Evolutionary conservation across 1,284 basidiomycete genomes (phyloP).

Genomic region (Cutaneotrichosporon cavernicola): DNA sequence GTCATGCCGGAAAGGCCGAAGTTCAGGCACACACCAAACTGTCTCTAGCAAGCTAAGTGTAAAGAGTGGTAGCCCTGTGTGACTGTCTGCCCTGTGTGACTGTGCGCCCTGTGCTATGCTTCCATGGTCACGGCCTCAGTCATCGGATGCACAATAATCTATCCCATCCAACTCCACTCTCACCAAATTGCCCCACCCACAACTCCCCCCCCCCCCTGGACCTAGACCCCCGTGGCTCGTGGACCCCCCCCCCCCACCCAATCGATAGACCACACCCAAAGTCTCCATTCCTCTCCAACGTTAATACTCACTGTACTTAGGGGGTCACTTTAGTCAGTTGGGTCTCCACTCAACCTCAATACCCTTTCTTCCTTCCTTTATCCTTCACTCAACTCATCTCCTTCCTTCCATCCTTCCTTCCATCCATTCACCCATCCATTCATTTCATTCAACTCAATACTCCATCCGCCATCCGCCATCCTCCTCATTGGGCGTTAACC

Average conservation of each 20-base stretch:
- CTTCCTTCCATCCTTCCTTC: constrained; percentile 17
- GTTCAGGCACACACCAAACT: background rate
- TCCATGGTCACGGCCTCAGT: background rate
- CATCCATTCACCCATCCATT: constrained; percentile 16
- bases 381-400: constrained; percentile 1
- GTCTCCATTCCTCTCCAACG: constrained; percentile 3
- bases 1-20: background rate
- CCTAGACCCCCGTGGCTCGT: background rate
- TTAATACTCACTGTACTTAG: background rate
- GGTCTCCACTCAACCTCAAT: background rate
- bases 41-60: no score
- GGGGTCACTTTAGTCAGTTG: background rate
- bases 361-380: background rate
- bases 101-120: background rate
- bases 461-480: constrained; percentile 5
- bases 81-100: no score
- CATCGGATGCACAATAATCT: background rate
- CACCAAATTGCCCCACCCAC: background rate
- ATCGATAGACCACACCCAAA: background rate
- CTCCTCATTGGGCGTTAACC: background rate
- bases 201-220: no score
- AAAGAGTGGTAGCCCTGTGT: no score
- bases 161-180: background rate
- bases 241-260: background rate
- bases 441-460: background rate